Conservation (phyloP, 331 rosid species). For the Spiraea crenata region DNA sequence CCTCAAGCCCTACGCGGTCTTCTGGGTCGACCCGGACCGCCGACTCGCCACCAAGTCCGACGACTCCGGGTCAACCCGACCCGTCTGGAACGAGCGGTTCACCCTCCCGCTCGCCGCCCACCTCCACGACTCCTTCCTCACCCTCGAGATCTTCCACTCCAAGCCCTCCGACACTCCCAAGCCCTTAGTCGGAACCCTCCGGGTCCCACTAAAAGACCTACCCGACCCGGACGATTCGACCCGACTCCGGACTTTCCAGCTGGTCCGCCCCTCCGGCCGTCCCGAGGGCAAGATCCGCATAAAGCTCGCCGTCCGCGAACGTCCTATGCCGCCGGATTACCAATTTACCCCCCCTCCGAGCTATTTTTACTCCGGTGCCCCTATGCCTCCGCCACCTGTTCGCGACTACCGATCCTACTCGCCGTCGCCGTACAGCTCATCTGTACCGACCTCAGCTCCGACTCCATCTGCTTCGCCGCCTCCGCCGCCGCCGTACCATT, state of each 20-base stretch:
- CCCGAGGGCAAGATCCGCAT: constrained; percentile 78
- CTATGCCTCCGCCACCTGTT: constrained; percentile 36
- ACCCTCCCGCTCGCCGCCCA: constrained; percentile 54
- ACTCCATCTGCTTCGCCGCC: constrained; percentile 31
- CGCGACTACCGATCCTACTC: constrained; percentile 62
- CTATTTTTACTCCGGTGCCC: constrained; percentile 37
- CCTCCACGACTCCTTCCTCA: constrained; percentile 57
- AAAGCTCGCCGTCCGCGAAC: constrained; percentile 61
- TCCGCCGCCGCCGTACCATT: constrained; percentile 45
- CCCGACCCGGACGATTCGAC: constrained; percentile 41
- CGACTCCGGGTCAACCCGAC: constrained; percentile 65
- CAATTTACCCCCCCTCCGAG: constrained; percentile 41
- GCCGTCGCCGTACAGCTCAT: constrained; percentile 33
- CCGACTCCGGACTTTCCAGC: constrained; percentile 46
- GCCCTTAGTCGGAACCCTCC: constrained; percentile 79
- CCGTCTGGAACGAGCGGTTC: constrained; percentile 91
- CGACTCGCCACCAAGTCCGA: constrained; percentile 87
- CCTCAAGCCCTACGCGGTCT: constrained; percentile 82
- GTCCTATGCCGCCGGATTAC: constrained; percentile 54
- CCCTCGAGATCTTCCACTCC: constrained; percentile 87
- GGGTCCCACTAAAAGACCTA: constrained; percentile 53
- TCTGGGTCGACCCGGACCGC: constrained; percentile 80
- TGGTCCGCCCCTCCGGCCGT: constrained; percentile 80
- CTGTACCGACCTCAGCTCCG: constrained; percentile 22
- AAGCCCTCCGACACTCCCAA: constrained; percentile 81